Evolutionary conservation across 1,139 yeast species (phyloP).

Genomic region (Taiozyma sp.): DNA sequence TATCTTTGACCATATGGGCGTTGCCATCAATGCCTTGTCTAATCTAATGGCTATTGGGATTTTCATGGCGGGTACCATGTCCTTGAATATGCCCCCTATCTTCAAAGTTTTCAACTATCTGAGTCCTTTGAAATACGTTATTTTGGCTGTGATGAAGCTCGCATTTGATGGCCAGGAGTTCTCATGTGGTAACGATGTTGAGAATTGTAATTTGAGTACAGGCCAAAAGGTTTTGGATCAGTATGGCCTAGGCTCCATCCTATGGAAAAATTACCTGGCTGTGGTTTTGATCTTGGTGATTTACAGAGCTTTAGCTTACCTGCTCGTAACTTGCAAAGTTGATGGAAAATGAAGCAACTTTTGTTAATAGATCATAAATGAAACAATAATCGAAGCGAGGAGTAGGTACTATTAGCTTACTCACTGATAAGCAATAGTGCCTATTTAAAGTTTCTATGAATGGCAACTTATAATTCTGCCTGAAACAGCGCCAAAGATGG

Average conservation of each 20-base stretch:
- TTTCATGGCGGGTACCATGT: constrained; percentile 86
- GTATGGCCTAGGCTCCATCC: constrained; percentile 36
- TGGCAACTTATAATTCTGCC: no score
- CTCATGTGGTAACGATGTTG: constrained; percentile 39
- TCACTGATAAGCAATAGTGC: no score
- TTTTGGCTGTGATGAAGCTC: constrained; percentile 47
- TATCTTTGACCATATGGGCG: constrained; percentile 69
- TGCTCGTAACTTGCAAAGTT: not conserved
- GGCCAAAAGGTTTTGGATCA: constrained; percentile 46
- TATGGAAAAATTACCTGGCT: constrained; percentile 31
- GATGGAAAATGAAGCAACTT: not conserved
- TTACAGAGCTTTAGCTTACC: constrained; percentile 36
- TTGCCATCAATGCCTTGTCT: constrained; percentile 70
- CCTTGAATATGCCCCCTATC: constrained; percentile 66
- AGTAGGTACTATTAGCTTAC: no score
- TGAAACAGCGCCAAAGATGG: no score
- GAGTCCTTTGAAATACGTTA: constrained; percentile 71
- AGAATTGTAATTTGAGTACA: constrained; percentile 38
- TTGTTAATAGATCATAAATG: no score
- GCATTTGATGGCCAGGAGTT: constrained; percentile 40
- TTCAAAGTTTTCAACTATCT: constrained; percentile 67
- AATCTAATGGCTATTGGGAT: constrained; percentile 63
- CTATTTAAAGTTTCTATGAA: no score
- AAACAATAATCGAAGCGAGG: no score
- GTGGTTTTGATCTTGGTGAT: constrained; percentile 32